These are phyloP conservation scores for Trypanosoma congolense DNA, from an alignment of 208 protist species.

Conservation along the genomic window DNA sequence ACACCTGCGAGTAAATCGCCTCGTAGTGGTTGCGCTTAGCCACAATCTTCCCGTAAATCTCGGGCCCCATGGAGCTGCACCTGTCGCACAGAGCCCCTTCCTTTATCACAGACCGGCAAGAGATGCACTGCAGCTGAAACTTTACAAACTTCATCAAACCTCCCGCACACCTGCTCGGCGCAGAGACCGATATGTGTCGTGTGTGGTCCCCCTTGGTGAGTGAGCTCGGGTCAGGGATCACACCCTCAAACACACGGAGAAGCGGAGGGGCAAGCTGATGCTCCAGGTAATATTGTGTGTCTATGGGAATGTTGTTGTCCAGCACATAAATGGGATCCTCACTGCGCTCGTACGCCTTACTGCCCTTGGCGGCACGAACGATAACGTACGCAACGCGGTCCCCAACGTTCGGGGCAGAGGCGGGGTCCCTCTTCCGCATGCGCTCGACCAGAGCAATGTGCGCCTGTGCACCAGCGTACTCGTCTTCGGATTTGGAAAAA, in stretches of 20 bases:
- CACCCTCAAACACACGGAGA: conserved; percentile 92
- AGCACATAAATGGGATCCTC: conserved; percentile 99
- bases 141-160: conserved; percentile 98
- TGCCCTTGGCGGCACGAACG: conserved; percentile 69
- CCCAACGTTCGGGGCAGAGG: conserved; percentile 75
- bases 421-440: conserved; percentile 80
- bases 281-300: conserved; percentile 88
- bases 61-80: conserved; percentile 82
- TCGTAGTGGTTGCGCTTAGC: conserved; percentile 93
- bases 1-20: conserved; percentile 94
- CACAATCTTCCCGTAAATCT: conserved; percentile 93
- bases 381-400: conserved; percentile 86
- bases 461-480: conserved; percentile 90
- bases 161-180: conserved; percentile 88
- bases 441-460: conserved; percentile 84
- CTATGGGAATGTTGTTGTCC: conserved; percentile 87
- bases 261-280: conserved; percentile 83
- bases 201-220: conserved; percentile 97
- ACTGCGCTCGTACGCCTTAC: conserved; percentile 98
- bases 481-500: conserved; percentile 91
- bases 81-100: conserved; percentile 89
- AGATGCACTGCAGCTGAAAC: conserved; percentile 93
- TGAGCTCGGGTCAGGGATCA: conserved; percentile 90
- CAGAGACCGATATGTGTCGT: conserved; percentile 90
- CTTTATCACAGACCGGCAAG: conserved; percentile 88